These are phyloP conservation scores for Whalleya microplaca DNA, from an alignment of 2,329 filamentous ascomycete genomes.

Conservation along the genomic window DNA sequence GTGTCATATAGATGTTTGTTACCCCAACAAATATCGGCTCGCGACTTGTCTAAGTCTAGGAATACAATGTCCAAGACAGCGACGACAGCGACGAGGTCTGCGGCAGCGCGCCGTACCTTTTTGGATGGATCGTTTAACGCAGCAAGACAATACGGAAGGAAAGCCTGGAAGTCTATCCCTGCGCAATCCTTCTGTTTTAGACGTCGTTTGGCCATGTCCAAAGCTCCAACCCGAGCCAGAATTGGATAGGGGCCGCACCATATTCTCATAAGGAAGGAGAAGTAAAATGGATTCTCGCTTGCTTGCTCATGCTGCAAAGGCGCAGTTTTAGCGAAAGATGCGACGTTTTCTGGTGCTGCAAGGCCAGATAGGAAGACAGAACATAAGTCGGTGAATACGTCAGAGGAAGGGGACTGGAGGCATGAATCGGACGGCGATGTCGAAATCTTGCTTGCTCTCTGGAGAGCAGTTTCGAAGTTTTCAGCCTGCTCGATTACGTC, in stretches of 20 bases:
- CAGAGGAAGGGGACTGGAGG: constrained; percentile 52
- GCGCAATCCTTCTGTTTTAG: constrained; percentile 55
- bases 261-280: constrained; percentile 76
- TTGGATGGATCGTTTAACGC: constrained; percentile 77
- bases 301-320: constrained; percentile 59
- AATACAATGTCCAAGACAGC: constrained; percentile 58
- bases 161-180: constrained; percentile 70
- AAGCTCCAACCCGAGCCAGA: constrained; percentile 68
- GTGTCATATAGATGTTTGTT: constrained; percentile 67
- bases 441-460: constrained; percentile 36
- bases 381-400: constrained; percentile 62
- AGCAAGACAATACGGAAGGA: constrained; percentile 80
- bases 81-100: constrained; percentile 65
- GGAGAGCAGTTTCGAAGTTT: constrained; percentile 31
- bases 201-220: constrained; percentile 65
- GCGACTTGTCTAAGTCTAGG: constrained; percentile 40
- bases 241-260: constrained; percentile 75
- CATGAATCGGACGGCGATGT: constrained; percentile 50
- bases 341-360: constrained; percentile 40
- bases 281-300: constrained; percentile 65
- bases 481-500: constrained; percentile 20
- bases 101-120: constrained; percentile 75
- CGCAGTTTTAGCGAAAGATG: constrained; percentile 57
- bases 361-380: constrained; percentile 55
- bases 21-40: constrained; percentile 60